Base-by-base conservation (phyloP, 345 rosid genomes). In the Murraya paniculata region DNA sequence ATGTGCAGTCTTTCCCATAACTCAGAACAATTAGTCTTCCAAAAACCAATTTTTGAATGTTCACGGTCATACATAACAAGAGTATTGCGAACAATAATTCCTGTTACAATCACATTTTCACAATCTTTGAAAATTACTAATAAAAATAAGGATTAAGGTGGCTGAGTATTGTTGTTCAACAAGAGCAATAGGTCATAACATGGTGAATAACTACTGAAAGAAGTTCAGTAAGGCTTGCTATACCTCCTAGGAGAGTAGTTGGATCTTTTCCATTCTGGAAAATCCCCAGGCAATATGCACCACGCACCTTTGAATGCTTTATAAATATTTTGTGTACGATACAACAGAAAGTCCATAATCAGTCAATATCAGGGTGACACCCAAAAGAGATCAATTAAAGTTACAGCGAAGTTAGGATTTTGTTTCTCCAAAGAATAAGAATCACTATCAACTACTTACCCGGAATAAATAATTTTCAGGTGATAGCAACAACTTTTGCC, bases 21-120 rank as follows among this genome's bases (percentile, higher is more conserved):
- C 84, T 91, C 91, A 1, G 98, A 93, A 82, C 99, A 96, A 79
- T 96, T 94, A 27, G 99, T 96, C 89, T 95, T 96, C 99, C 98
- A 92, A 75, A 96, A 96, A 39, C 99, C 99, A 71, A 94, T 86
- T 81, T 86, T 91, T 36, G 91, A 87, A 82, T 91, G 86, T 80
- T 89, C 92, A 28, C 97, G 93, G 77, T 96, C 98, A 86, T 96
- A 96, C 75, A 85, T 83, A 38, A 94, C 98, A 79, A 96, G 91
- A 48, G 97, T 94, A 76, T 96, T 96, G 73, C 97, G 97, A 28
- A 91, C 93, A 71, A 91, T 61, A 24, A 96, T 96, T 76, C 97
- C 99, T 93, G 82, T 77, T 78, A 56, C 50, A 57, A 55, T 78
- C 27, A 53, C 24, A 66, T 8, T 28, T 74, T 64, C 60, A 74